Conservation (phyloP, 75 land plant genomes). For the Selaginella tamariscina region DNA sequence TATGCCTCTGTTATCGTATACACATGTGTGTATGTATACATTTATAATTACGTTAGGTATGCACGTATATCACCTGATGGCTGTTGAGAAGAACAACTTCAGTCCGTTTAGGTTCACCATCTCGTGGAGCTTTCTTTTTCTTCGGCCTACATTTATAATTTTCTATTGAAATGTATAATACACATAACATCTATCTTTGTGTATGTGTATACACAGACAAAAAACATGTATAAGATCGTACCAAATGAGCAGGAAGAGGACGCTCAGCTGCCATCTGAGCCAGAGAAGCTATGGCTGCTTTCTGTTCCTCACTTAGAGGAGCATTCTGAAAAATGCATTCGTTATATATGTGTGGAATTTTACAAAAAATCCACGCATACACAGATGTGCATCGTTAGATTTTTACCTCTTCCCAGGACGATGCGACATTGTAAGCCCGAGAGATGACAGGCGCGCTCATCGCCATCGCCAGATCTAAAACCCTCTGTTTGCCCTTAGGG, state of each 20-base stretch:
- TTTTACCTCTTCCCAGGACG: slow-evolving; percentile 80
- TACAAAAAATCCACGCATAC: neutral
- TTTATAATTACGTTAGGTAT: no score
- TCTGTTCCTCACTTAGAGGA: slow-evolving; percentile 72
- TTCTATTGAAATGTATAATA: no score
- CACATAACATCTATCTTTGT: no score
- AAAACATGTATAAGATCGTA: slow-evolving; percentile 19
- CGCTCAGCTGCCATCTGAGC: slow-evolving; percentile 73
- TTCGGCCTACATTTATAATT: no score
- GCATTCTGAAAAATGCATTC: slow-evolving; percentile 75
- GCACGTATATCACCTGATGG: no score
- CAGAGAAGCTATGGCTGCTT: slow-evolving; percentile 53
- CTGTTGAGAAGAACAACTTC: neutral
- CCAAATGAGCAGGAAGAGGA: slow-evolving; percentile 62
- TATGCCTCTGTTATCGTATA: no score
- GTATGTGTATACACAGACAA: no score
- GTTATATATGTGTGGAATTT: neutral
- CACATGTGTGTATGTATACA: no score
- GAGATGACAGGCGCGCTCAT: slow-evolving; percentile 46
- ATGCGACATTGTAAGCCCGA: slow-evolving; percentile 83
- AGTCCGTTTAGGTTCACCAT: neutral
- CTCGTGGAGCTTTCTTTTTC: no score
- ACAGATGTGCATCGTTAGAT: neutral
- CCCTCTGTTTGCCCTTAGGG: no score
- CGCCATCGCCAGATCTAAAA: no score